These are phyloP conservation scores for Sparassis latifolia DNA, from an alignment of 1,284 basidiomycete genomes.

Conservation along the genomic window DNA sequence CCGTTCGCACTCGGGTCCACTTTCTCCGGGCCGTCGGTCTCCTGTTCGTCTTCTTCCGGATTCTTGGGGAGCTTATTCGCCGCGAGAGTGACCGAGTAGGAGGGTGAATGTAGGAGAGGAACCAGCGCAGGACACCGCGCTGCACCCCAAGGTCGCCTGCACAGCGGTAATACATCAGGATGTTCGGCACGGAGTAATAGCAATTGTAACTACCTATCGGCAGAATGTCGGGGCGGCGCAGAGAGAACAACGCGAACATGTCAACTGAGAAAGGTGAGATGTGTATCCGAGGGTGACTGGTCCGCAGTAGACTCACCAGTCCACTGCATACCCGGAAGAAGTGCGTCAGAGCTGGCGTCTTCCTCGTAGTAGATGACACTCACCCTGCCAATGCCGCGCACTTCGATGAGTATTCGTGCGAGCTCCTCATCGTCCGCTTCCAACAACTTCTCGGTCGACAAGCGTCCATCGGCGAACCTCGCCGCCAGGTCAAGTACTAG, in stretches of 20 bases:
- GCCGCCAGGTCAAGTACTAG: slow-evolving; percentile 72
- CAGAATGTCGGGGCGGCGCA: slow-evolving; percentile 77
- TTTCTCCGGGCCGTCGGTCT: slow-evolving; percentile 13
- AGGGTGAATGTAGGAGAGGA: slow-evolving; percentile 55
- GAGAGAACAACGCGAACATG: slow-evolving; percentile 88
- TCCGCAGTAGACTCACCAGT: slow-evolving; percentile 23
- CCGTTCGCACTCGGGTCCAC: slow-evolving; percentile 16
- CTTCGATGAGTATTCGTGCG: slow-evolving; percentile 66
- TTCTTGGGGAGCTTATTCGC: slow-evolving; percentile 45
- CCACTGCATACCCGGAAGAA: slow-evolving; percentile 22
- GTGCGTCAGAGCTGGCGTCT: neutral
- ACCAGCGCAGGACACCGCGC: slow-evolving; percentile 73
- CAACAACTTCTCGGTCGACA: slow-evolving; percentile 67
- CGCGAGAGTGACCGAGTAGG: slow-evolving; percentile 42
- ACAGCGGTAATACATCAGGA: neutral
- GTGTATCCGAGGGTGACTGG: neutral
- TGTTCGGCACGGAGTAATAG: neutral
- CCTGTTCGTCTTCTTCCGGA: slow-evolving; percentile 15
- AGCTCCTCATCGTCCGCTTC: slow-evolving; percentile 72
- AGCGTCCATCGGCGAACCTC: slow-evolving; percentile 71
- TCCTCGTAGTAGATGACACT: slow-evolving; percentile 17
- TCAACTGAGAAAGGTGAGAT: slow-evolving; percentile 41
- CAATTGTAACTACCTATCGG: slow-evolving; percentile 54
- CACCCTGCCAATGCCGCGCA: slow-evolving; percentile 76
- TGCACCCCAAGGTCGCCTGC: slow-evolving; percentile 79